Conservation (phyloP, 148 eudicot species). For the Vaccinium myrtillus region DNA sequence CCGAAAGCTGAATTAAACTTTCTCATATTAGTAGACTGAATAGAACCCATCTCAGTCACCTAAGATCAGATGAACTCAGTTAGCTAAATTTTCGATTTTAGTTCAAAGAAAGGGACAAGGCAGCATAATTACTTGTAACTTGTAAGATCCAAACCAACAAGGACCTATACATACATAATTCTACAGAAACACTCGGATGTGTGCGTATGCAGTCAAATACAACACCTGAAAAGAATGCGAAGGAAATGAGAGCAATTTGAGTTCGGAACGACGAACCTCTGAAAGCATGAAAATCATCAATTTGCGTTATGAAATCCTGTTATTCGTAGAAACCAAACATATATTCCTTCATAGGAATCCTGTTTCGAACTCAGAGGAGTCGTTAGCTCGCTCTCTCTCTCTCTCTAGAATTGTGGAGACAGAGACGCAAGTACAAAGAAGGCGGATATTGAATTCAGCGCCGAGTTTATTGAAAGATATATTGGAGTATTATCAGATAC, state of each 20-base stretch:
- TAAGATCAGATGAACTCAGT: background rate
- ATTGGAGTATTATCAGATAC: background rate
- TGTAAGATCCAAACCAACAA: background rate
- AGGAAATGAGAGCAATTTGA: background rate
- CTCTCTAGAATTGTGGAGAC: background rate
- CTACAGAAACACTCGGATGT: background rate
- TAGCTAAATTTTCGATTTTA: background rate
- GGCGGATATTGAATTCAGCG: background rate
- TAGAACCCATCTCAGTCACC: background rate
- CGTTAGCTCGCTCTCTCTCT: background rate
- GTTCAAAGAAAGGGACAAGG: background rate
- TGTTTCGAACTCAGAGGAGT: background rate
- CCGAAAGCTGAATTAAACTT: background rate
- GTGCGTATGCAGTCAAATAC: background rate
- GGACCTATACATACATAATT: background rate
- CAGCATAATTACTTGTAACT: background rate
- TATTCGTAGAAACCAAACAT: background rate
- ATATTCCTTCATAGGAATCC: no score
- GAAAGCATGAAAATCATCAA: background rate
- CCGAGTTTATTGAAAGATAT: background rate
- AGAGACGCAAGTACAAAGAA: background rate
- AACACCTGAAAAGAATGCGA: background rate
- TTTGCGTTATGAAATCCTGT: background rate
- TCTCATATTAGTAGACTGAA: background rate
- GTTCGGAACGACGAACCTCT: constrained; percentile 5